Evolutionary conservation across 495 filamentous ascomycete species (phyloP).

Genomic region (Hypomontagnella monticulosa): DNA sequence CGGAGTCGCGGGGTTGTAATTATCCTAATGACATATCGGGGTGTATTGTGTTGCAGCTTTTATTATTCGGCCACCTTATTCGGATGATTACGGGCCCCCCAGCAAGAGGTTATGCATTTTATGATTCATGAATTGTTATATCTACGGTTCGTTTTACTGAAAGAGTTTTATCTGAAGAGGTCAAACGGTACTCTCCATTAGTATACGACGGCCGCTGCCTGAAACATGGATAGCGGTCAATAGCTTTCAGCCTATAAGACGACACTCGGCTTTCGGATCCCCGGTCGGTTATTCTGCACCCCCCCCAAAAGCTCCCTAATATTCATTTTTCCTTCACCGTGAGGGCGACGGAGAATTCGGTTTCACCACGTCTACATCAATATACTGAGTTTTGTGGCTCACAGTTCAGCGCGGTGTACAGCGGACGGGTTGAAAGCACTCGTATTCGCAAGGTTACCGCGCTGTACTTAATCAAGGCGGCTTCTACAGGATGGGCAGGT

Average conservation of each 20-base stretch:
- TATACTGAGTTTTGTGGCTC: slow-evolving; percentile 29
- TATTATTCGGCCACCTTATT: slow-evolving; percentile 29
- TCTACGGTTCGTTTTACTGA: slow-evolving; percentile 29
- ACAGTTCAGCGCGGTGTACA: slow-evolving; percentile 19
- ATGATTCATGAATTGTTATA: slow-evolving; percentile 41
- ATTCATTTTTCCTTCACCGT: slow-evolving; percentile 9
- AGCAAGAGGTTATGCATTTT: slow-evolving; percentile 35
- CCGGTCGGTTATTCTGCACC: slow-evolving; percentile 35
- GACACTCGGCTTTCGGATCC: slow-evolving; percentile 30
- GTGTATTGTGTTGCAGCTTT: slow-evolving; percentile 10
- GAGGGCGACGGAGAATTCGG: slow-evolving; percentile 12
- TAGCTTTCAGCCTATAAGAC: slow-evolving; percentile 41
- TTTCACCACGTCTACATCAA: slow-evolving; percentile 14
- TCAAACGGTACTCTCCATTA: slow-evolving; percentile 44
- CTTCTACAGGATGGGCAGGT: slow-evolving; percentile 35
- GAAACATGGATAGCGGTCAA: slow-evolving; percentile 37
- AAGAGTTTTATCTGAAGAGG: slow-evolving; percentile 40
- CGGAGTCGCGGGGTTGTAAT: slow-evolving; percentile 20
- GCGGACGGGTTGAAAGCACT: slow-evolving; percentile 20
- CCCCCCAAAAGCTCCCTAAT: slow-evolving; percentile 29
- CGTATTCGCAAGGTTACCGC: slow-evolving; percentile 31
- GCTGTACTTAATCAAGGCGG: slow-evolving; percentile 26
- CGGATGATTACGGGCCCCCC: slow-evolving; percentile 28
- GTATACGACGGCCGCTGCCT: slow-evolving; percentile 35
- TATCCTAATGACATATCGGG: slow-evolving; percentile 16